phyloP scores from a whole-genome alignment of 805 yeast genomes.

The Candida anglica region DNA sequence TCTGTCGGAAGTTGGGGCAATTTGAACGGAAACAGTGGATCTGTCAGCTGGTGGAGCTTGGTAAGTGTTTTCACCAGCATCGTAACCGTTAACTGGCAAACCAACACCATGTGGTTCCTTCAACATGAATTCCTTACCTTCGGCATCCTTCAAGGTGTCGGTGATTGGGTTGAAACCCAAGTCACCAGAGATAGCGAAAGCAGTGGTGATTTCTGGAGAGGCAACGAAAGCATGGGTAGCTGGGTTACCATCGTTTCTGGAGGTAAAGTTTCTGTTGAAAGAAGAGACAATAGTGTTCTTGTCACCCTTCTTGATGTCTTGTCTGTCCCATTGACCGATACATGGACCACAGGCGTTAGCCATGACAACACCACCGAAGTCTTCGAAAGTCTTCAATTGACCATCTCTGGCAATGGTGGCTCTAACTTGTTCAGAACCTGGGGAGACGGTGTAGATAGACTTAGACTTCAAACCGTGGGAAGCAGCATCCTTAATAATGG shows the following conservation, averaged over 20 bases:
- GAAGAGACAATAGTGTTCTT: conserved; percentile 96
- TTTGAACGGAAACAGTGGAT: conserved; percentile 64
- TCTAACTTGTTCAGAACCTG: conserved; percentile 97
- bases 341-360: conserved; percentile 99
- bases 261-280: conserved; percentile 96
- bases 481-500: conserved; percentile 84
- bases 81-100: conserved; percentile 87
- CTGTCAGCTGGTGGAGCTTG: conserved; percentile 96
- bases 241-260: conserved; percentile 98
- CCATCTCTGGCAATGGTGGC: conserved; percentile 98
- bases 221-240: conserved; percentile 96
- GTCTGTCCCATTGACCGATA: conserved; percentile 99
- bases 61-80: conserved; percentile 90
- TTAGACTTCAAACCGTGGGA: conserved; percentile 84
- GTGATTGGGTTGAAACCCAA: conserved; percentile 94
- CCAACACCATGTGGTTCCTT: conserved; percentile 87
- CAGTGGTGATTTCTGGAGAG: conserved; percentile 94
- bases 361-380: conserved; percentile 85
- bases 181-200: conserved; percentile 94
- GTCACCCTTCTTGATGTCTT: conserved; percentile 86
- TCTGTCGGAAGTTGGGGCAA: conserved; percentile 92
- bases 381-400: conserved; percentile 70
- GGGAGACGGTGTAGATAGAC: conserved; percentile 90
- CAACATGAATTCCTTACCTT: conserved; percentile 88
- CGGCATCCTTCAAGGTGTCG: conserved; percentile 80